Evolutionary conservation across 176 grass and related monocot species (phyloP), one percentile per base, ranked within the genome.

Genomic region (bread wheat (Triticum aestivum)): DNA sequence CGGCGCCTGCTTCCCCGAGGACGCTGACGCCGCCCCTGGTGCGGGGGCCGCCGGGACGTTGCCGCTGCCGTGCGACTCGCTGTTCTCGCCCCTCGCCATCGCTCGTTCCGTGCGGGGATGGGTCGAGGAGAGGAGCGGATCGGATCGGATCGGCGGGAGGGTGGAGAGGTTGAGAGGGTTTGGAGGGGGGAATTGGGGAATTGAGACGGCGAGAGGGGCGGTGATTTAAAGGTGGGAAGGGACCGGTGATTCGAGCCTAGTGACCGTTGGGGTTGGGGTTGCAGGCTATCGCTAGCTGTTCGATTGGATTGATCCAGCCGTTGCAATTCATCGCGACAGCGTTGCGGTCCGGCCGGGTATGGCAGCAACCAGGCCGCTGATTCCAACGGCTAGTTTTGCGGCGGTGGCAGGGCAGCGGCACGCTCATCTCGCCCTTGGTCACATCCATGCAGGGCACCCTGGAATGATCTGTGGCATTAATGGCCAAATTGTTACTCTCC

Each of bases 81-180:
- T 87, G 81, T 98, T 98, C 90, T 93, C 96, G 45, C 91, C 81
- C 21, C 78, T 69, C 42, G 80, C 62, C 86, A 89, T 83, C 23
- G 42, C 11, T 18, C 42, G 33, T 15, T 6, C 62, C 21, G 66
- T 27, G 64, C 44, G 61, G 51, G 35, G 54, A 11, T 62, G 77
- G 77, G 42, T 78, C 32, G 51, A 38, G 76, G 54, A 61, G 23
- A 18, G 33, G 69, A 47, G 37, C 20, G 38, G 39, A 49, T 6
- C 71, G 6, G 73, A 52, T 76, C 30, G 38, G 44, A 38, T 80
- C 30, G 11, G 62, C 6, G 1, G 42, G 44, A 52, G 18, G 56
- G 56, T 59, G 56, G 56, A 21, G 56, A 54, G 51, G 51, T 18
- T n/a, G 56, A 3, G n/a, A 52, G 73, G 42, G 41, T 49, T 73